phyloP scores from a whole-genome alignment of 1,284 basidiomycete species.

The Exobasidium rhododendri region DNA sequence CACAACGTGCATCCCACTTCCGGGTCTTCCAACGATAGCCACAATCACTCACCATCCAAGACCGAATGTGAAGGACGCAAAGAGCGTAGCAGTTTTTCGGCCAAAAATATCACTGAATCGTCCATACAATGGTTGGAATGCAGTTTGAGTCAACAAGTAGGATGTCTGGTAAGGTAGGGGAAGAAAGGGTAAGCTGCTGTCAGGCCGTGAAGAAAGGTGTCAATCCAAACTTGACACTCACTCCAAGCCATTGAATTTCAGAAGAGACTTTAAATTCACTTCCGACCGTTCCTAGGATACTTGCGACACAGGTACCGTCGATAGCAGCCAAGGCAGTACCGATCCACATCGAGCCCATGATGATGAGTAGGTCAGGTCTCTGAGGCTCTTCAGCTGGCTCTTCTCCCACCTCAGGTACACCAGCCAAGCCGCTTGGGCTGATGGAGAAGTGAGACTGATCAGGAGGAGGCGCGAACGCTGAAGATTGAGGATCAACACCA shows the following conservation, averaged over 20 bases:
- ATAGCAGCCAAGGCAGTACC: slow-evolving; percentile 48
- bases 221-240: slow-evolving; percentile 3
- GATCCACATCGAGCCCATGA: slow-evolving; percentile 54
- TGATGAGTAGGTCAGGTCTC: slow-evolving; percentile 41
- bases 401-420: slow-evolving; percentile 23
- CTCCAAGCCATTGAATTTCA: slow-evolving; percentile 48
- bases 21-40: not conserved
- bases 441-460: slow-evolving; percentile 48
- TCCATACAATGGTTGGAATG: slow-evolving; percentile 53
- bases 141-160: slow-evolving; percentile 52
- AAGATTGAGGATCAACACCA: slow-evolving; percentile 52
- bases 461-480: slow-evolving; percentile 43
- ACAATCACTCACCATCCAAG: slow-evolving; percentile 27
- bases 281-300: slow-evolving; percentile 46
- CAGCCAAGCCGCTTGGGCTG: slow-evolving; percentile 17
- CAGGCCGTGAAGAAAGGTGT: not conserved
- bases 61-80: slow-evolving; percentile 48
- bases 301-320: slow-evolving; percentile 52
- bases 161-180: slow-evolving; percentile 25
- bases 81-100: slow-evolving; percentile 50
- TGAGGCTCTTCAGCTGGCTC: slow-evolving; percentile 22
- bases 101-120: slow-evolving; percentile 51
- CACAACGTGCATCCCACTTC: not conserved
- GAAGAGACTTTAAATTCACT: slow-evolving; percentile 51
- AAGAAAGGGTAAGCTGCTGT: not conserved